Evolutionary conservation across 495 filamentous ascomycete genomes (phyloP).

Genomic region (Aspergillus haitiensis): DNA sequence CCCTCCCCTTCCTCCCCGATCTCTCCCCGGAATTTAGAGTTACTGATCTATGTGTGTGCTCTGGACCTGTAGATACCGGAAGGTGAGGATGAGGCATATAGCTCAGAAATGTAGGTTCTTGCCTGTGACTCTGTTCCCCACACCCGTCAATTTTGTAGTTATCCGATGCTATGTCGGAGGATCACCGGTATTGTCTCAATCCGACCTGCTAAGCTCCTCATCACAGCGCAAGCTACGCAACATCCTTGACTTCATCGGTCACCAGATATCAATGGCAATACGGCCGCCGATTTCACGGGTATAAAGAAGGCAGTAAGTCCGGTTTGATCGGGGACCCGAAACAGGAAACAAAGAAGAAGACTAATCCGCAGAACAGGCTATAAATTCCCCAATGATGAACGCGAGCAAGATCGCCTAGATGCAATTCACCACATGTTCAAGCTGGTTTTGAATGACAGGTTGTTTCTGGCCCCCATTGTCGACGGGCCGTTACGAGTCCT

Average conservation of each 20-base stretch:
- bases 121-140: background rate
- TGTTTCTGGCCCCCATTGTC: constrained; percentile 39
- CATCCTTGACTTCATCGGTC: constrained; percentile 9
- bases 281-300: constrained; percentile 13
- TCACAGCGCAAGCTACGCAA: constrained; percentile 8
- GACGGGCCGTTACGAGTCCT: constrained; percentile 38
- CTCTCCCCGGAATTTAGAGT: too few relatives aligned
- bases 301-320: constrained; percentile 14
- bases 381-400: constrained; percentile 30
- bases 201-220: background rate
- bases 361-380: background rate
- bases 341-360: constrained; percentile 10
- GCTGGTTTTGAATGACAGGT: constrained; percentile 28
- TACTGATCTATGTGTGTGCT: too few relatives aligned
- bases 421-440: constrained; percentile 35
- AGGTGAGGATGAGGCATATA: constrained; percentile 1
- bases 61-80: background rate
- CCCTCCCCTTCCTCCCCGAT: too few relatives aligned
- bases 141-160: too few relatives aligned
- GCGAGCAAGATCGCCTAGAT: constrained; percentile 31
- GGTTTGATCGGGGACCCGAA: too few relatives aligned
- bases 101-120: constrained; percentile 4
- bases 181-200: too few relatives aligned
- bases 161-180: too few relatives aligned
- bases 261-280: constrained; percentile 8